A percentile compares a stretch with the other conserved stretches of the same genome.
phyloP scores from a whole-genome alignment of 139 green algal species.

The Auxenochlorella pyrenoidosa region DNA sequence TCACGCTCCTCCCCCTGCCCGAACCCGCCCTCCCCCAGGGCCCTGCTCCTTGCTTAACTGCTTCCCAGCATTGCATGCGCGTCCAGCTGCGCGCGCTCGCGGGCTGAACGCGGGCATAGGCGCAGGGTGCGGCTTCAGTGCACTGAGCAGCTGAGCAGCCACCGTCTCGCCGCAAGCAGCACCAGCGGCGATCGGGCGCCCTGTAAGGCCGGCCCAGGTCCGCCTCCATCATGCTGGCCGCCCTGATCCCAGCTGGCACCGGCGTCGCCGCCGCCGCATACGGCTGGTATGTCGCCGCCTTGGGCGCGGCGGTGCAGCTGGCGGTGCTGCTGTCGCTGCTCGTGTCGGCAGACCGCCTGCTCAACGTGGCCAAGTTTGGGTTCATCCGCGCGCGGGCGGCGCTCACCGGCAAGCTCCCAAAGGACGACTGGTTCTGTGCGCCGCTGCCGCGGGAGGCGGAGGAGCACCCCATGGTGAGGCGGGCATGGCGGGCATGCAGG shows the following conservation, averaged over 20 bases:
- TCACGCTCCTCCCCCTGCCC: no score
- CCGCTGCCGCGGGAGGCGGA: slow-evolving; percentile 48
- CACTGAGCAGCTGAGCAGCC: background rate
- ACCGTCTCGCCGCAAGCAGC: background rate
- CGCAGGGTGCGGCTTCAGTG: background rate
- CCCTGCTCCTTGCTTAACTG: background rate
- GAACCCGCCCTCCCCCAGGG: no score
- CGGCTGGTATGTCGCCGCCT: slow-evolving; percentile 61
- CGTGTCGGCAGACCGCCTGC: slow-evolving; percentile 55
- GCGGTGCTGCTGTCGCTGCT: slow-evolving; percentile 57
- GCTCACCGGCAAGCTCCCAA: slow-evolving; percentile 52
- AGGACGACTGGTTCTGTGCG: slow-evolving; percentile 48
- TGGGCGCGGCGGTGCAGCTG: slow-evolving; percentile 45
- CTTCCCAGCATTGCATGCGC: background rate
- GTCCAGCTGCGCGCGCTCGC: background rate
- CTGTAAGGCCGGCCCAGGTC: no score
- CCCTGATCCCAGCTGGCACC: background rate
- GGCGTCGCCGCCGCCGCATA: slow-evolving; percentile 27
- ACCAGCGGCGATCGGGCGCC: background rate
- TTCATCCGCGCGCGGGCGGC: slow-evolving; percentile 10
- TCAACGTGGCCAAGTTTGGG: slow-evolving; percentile 58
- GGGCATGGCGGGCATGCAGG: background rate
- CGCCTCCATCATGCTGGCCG: background rate
- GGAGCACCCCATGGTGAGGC: slow-evolving; percentile 29
- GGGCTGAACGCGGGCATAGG: background rate